Base-by-base conservation (phyloP, 192 early-diverging fungal genomes). In the Chytriomyces hyalinus region DNA sequence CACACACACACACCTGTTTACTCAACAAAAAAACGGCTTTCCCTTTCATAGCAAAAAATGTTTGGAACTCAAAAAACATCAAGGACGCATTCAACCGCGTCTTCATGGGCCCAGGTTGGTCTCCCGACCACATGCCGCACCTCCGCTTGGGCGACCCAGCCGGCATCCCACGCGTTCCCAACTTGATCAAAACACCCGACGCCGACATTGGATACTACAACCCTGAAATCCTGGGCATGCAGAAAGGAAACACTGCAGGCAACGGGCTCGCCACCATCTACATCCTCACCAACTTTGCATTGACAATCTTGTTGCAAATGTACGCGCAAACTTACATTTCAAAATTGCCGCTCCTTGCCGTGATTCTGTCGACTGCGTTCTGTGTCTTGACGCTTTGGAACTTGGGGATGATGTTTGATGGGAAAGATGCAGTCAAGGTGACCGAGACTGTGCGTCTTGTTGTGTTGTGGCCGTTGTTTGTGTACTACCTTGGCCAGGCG, bases 61-160 rank as follows among this genome's bases (percentile, higher is more conserved):
- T 46, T 6, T 20, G 59, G 45, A n/a, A 48, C 61, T 8, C 72
- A 20, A 24, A 61, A 28, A 11, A 8, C 20, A 9, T 46, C 6
- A 6, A 10, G 83, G 57, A 87, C 83, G 78, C 75, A 86, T 67
- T 84, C 84, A 28, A 84, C 84, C 6, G 73, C 84, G 66, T 88
- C 43, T 28, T 88, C 70, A 84, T 84, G 78, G 87, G 87, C 5
- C 87, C 87, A 26, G 87, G 87, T 7, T 88, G 87, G 87, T 74
- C 57, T 15, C 75, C 75, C 9, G 72, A 74, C 36, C 53, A 64
- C n/a, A 36, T 36, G 36, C 72, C 72, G 1, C 28, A 74, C 20
- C 47, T 74, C 43, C 24, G 75, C 7, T 61, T 77, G 11, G 75
- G 75, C 8, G 68, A 77, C 45, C 53, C 64, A 10, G n/a, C n/a